Percentiles rank a stretch among this genome's conserved stretches.
Conservation (phyloP, 441 rosid genomes). For the Bruguiera hainesii region DNA sequence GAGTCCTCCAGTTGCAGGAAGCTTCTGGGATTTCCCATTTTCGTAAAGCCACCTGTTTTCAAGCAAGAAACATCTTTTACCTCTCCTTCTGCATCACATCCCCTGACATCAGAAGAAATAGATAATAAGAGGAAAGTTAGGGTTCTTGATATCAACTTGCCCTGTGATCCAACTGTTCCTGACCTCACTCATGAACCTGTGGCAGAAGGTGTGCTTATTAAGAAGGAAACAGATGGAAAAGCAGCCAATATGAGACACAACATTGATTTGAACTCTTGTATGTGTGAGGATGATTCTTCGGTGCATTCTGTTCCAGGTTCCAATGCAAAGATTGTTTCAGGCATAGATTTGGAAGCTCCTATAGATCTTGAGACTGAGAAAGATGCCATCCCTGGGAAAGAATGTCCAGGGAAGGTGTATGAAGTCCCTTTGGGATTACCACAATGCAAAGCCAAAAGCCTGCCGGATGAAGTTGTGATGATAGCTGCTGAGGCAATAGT, state of each 20-base stretch:
- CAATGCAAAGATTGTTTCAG: slow-evolving; percentile 32
- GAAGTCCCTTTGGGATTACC: slow-evolving; percentile 29
- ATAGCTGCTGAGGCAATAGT: slow-evolving; percentile 80
- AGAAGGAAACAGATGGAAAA: slow-evolving; percentile 36
- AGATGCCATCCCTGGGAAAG: slow-evolving; percentile 33
- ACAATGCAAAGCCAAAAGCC: slow-evolving; percentile 30
- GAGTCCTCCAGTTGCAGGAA: slow-evolving; percentile 37
- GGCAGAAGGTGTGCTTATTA: slow-evolving; percentile 28
- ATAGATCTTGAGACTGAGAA: slow-evolving; percentile 52
- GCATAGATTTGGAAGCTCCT: slow-evolving; percentile 82
- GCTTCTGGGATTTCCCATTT: slow-evolving; percentile 58
- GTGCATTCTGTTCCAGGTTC: slow-evolving; percentile 29
- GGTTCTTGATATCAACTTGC: slow-evolving; percentile 75
- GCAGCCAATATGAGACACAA: slow-evolving; percentile 36
- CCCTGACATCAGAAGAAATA: slow-evolving; percentile 34
- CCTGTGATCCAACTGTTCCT: slow-evolving; percentile 53
- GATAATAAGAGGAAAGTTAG: slow-evolving; percentile 40
- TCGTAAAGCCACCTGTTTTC: slow-evolving; percentile 35
- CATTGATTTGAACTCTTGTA: slow-evolving; percentile 73
- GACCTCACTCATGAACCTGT: slow-evolving; percentile 33
- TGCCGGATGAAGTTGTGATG: slow-evolving; percentile 38
- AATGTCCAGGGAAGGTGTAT: slow-evolving; percentile 25
- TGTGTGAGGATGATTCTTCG: slow-evolving; percentile 63
- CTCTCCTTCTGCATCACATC: slow-evolving; percentile 31
- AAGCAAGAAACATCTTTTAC: slow-evolving; percentile 41